Evolutionary conservation across 306 rosid genomes (phyloP), one percentile per base, ranked within the genome.

Genomic region (Gastrolobium bilobum): DNA sequence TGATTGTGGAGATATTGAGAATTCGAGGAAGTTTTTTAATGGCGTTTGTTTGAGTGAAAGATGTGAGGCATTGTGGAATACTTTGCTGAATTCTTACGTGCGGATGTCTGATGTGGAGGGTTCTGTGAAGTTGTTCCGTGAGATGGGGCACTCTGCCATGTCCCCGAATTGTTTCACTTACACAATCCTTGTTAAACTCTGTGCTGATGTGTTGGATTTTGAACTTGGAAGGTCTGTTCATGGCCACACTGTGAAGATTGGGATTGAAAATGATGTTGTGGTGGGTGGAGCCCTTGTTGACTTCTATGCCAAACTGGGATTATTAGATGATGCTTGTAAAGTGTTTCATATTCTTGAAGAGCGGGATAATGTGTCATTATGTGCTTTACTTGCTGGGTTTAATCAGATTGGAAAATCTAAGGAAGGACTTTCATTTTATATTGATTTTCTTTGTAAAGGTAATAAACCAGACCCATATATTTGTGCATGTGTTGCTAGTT

Each of bases 231-330:
- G 77, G 79, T 68, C 53, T 66, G 60, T 86, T 73, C 89, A 86
- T 79, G 68, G 76, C 66, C 86, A 79, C 58, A 75, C 57, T 48
- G 39, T 86, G 56, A 78, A 86, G 79, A 34, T 54, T 59, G 89
- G 86, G 4, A 78, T 86, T 56, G 89, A 78, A 42, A 77, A 62
- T 57, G 76, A 82, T 56, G 56, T 63, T 10, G 83, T 82, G 52
- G 84, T 86, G 50, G 89, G 86, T 69, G 86, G 84, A 35, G 67
- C 80, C 13, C 86, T 86, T 61, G 70, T 86, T 62, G 86, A 79
- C 56, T 67, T 37, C 66, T 86, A 82, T 75, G 79, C 78, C n/a
- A 86, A 82, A 79, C 66, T 81, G 56, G 68, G 81, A 47, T 43
- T 82, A 34, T 42, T 82, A 33, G 80, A 75, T 38, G 82, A 74